phyloP scores from a whole-genome alignment of 495 filamentous ascomycete genomes.

The Penicillium simplicissimum region DNA sequence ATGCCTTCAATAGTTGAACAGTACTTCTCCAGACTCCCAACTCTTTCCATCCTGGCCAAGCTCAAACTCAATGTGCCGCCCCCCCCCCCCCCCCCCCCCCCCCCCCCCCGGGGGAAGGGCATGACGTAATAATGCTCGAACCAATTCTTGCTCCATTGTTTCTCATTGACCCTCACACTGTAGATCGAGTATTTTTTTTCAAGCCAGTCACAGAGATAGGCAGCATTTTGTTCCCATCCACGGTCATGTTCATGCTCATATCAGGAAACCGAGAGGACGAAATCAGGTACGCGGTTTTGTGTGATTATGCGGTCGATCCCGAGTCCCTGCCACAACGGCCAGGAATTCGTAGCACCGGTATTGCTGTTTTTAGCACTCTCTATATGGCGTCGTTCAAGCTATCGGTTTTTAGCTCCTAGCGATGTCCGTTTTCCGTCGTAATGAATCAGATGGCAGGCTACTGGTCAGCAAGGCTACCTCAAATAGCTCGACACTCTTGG shows the following conservation, averaged over 20 bases:
- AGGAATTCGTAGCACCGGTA: slow-evolving; percentile 70
- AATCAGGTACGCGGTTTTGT: slow-evolving; percentile 63
- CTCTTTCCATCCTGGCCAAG: slow-evolving; percentile 51
- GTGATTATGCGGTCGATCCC: slow-evolving; percentile 67
- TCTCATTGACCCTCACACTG: slow-evolving; percentile 36
- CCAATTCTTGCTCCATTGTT: slow-evolving; percentile 54
- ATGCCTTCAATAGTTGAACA: too few relatives aligned
- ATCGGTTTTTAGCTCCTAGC: neutral
- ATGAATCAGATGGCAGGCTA: slow-evolving; percentile 44
- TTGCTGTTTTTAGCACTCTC: slow-evolving; percentile 70
- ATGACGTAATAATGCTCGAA: slow-evolving; percentile 65
- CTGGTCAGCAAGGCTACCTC: slow-evolving; percentile 52
- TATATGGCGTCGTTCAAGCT: slow-evolving; percentile 42
- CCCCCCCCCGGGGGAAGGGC: too few relatives aligned
- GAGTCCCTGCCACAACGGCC: slow-evolving; percentile 70
- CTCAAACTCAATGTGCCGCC: slow-evolving; percentile 63
- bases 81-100: too few relatives aligned
- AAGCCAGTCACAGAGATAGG: slow-evolving; percentile 55
- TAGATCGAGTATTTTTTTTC: slow-evolving; percentile 57
- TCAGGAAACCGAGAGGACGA: slow-evolving; percentile 63
- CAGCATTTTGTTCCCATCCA: slow-evolving; percentile 56
- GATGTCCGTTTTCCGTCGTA: neutral
- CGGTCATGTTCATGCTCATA: slow-evolving; percentile 58
- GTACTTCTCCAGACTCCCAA: slow-evolving; percentile 58
- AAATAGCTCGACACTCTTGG: slow-evolving; percentile 55